A percentile compares a stretch with the other conserved stretches of the same genome.
Evolutionary conservation across 2,329 filamentous ascomycete species (phyloP).

Genomic region (Simplicillium aogashimaense): DNA sequence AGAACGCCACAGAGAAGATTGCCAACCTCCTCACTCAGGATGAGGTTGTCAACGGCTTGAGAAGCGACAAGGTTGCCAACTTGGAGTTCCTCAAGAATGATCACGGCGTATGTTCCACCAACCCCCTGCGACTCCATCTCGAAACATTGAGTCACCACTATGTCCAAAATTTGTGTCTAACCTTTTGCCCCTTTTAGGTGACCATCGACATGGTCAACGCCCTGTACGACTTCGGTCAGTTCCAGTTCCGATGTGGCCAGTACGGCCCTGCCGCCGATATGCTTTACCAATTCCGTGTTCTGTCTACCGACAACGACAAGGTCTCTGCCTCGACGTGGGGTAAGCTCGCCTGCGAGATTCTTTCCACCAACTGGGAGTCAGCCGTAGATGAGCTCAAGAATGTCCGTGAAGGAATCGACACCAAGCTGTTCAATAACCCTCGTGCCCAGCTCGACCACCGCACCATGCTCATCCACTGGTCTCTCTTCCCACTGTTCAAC

Average conservation of each 20-base stretch:
- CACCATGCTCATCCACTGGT: constrained; percentile 97
- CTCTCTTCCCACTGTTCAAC: constrained; percentile 98
- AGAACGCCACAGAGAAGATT: constrained; percentile 83
- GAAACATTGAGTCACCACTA: no score
- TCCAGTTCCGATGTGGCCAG: constrained; percentile 95
- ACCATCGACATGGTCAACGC: constrained; percentile 93
- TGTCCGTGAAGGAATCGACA: constrained; percentile 86
- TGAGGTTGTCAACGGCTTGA: constrained; percentile 80
- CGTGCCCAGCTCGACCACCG: constrained; percentile 92
- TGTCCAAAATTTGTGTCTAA: neutral
- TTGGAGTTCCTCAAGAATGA: constrained; percentile 96
- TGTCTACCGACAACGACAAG: constrained; percentile 98
- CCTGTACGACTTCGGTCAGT: constrained; percentile 91
- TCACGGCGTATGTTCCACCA: constrained; percentile 58
- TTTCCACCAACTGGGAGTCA: constrained; percentile 89
- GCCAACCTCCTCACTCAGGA: constrained; percentile 78
- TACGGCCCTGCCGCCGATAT: constrained; percentile 85
- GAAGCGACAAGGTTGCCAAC: constrained; percentile 97
- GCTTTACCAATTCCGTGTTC: constrained; percentile 94
- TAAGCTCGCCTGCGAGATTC: constrained; percentile 92
- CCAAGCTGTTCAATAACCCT: constrained; percentile 90
- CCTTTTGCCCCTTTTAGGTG: constrained; percentile 38
- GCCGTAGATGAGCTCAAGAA: constrained; percentile 86
- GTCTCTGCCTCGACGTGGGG: constrained; percentile 94
- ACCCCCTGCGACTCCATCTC: no score